These are phyloP conservation scores for Trichoderma oligosporum DNA, from an alignment of 2,329 filamentous ascomycete genomes.

Conservation along the genomic window DNA sequence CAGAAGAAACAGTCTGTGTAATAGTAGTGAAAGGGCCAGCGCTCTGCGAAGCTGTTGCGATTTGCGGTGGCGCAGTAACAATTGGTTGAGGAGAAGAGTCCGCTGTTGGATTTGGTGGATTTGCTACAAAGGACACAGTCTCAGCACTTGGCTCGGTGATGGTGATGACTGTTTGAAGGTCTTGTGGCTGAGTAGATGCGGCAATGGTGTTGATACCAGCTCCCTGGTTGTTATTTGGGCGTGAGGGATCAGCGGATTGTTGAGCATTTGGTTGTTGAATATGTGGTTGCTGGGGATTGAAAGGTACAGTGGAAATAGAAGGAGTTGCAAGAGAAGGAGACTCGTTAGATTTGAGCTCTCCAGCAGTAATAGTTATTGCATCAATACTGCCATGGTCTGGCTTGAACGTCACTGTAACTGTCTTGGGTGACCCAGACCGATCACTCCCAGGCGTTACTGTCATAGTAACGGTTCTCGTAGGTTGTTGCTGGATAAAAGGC, in stretches of 20 bases:
- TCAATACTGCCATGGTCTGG: not conserved
- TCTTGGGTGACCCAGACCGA: conserved; percentile 16
- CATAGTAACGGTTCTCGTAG: conserved; percentile 22
- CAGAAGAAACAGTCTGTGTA: conserved; percentile 25
- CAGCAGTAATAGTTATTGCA: not conserved
- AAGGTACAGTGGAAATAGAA: not conserved
- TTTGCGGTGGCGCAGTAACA: conserved; percentile 26
- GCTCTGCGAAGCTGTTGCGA: conserved; percentile 19
- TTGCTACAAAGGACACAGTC: not conserved
- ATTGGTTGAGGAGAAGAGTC: conserved; percentile 21
- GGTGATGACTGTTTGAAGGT: not conserved
- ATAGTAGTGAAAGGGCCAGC: conserved; percentile 25
- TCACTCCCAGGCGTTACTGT: conserved; percentile 23
- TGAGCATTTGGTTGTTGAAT: not conserved
- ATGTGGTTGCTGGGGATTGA: not conserved
- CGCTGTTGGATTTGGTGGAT: not conserved
- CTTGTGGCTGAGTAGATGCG: not conserved
- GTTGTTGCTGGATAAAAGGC: not conserved
- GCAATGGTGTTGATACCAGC: not conserved
- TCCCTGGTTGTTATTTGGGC: not conserved
- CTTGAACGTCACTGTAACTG: conserved; percentile 19
- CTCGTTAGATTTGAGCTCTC: not conserved
- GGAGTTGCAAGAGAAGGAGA: not conserved
- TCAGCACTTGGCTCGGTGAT: not conserved
- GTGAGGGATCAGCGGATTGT: not conserved